Evolutionary conservation across 495 filamentous ascomycete species (phyloP), one percentile per base, ranked within the genome.

Genomic region (Tuber magnatum): DNA sequence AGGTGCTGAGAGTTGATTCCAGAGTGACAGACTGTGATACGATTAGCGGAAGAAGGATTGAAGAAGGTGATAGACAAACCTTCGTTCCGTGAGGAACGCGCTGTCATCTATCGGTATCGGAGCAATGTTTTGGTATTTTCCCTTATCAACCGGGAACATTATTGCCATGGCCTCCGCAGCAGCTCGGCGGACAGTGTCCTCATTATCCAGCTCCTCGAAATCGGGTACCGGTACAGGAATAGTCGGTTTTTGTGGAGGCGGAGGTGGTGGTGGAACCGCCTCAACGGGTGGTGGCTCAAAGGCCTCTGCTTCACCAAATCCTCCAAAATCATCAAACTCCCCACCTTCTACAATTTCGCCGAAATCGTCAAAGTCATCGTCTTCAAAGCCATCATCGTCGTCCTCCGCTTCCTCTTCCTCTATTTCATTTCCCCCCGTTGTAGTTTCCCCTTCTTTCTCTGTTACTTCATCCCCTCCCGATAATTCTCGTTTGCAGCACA

Each of bases 301-400:
- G 56, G 78, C 77, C 56, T 86, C 86, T 74, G 83, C 77, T 79
- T 94, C 92, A 81, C 92, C 93, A 85, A 98, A 98, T 82, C 93
- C 93, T 82, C 94, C 94, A 82, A 98, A 97, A 80, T 97, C 94
- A 84, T 97, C 95, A 88, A 98, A 97, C 75, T 97, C 94, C 81
- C 95, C 94, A 75, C 91, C 92, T 40, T 78, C 79, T 7, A 80
- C 78, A 9, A 80, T 72, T 72, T 80, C 79, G 22, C 79, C 79
- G n/a, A 80, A 80, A 42, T 81, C 79, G 78, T 95, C 88, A 78
- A 88, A 91, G 43, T 86, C 85, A 71, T 90, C 89, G 39, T 90
- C 91, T 71, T 91, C 90, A 76, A 91, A 91, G 18, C 89, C 87
- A 73, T 87, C 89, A 73, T 91, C 90, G 72, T 85, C 85, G 48